Conservation (phyloP, 176 grass and related monocot species). For the Aegilops umbellulata region DNA sequence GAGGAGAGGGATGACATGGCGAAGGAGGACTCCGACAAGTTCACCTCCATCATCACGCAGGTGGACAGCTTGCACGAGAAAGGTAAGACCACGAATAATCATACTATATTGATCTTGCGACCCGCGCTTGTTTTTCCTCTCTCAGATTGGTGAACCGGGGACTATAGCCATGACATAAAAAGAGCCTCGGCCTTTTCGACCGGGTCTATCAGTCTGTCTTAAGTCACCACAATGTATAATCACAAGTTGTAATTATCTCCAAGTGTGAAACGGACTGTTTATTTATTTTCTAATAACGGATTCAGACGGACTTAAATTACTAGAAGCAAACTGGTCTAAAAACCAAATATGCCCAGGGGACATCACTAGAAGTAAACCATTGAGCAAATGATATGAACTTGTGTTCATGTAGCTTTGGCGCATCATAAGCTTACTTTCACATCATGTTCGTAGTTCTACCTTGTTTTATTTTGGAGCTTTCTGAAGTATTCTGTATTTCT, state of each 20-base stretch:
- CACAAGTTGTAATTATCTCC: not conserved
- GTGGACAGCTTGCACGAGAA: conserved; percentile 79
- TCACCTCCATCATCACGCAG: conserved; percentile 69
- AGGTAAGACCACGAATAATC: conserved; percentile 54
- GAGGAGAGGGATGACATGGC: conserved; percentile 80
- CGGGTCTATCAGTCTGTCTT: not conserved
- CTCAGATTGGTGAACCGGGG: not conserved
- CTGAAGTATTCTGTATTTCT: not conserved
- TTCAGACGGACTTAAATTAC: not conserved
- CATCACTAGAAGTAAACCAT: not conserved
- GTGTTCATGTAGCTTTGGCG: not conserved
- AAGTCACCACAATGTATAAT: not conserved
- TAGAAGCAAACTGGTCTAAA: not conserved
- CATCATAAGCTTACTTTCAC: not conserved
- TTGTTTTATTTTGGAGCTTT: not conserved
- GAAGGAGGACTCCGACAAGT: conserved; percentile 56
- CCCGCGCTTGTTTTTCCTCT: not conserved
- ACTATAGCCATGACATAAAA: not conserved
- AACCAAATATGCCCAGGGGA: not conserved
- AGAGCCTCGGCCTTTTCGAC: too few relatives aligned
- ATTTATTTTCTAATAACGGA: not conserved
- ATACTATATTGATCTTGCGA: not conserved
- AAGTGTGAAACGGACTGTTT: not conserved
- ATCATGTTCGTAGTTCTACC: not conserved
- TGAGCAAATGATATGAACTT: not conserved